Evolutionary conservation across 768 basidiomycete genomes (phyloP).

Genomic region (Lentinula detonsa): DNA sequence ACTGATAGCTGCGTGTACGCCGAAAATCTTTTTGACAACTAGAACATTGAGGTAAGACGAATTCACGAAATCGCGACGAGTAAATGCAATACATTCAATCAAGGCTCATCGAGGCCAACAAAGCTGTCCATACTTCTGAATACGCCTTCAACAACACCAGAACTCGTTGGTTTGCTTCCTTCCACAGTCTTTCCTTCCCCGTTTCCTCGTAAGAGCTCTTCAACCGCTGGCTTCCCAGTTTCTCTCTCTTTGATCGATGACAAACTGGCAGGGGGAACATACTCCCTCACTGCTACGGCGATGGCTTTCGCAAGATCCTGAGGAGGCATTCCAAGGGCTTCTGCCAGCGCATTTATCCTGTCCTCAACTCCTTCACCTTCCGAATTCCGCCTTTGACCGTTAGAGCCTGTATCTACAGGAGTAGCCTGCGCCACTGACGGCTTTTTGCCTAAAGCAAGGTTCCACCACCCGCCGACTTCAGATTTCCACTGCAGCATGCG

Average conservation of each 20-base stretch:
- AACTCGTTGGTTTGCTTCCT: constrained; percentile 1
- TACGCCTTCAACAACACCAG: constrained; percentile 24
- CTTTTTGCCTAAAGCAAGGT: constrained; percentile 33
- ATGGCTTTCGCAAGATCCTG: constrained; percentile 60
- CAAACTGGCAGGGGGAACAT: constrained; percentile 56
- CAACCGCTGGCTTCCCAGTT: constrained; percentile 35
- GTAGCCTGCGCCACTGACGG: constrained; percentile 16
- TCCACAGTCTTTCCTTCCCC: constrained; percentile 13
- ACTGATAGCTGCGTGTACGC: neutral
- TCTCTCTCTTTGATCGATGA: constrained; percentile 47
- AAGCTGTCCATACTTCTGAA: constrained; percentile 31
- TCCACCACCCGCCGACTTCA: constrained; percentile 61
- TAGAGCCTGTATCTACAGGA: constrained; percentile 7
- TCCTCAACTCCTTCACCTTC: constrained; percentile 37
- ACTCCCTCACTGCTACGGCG: constrained; percentile 48
- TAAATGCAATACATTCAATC: constrained; percentile 9
- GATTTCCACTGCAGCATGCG: constrained; percentile 41
- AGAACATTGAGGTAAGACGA: neutral
- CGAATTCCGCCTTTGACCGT: neutral
- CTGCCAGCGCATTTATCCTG: constrained; percentile 53
- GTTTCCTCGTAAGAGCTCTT: constrained; percentile 26
- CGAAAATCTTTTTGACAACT: neutral
- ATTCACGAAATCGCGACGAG: neutral
- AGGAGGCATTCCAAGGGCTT: constrained; percentile 55
- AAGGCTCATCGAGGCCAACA: constrained; percentile 44